Conservation (phyloP, 441 rosid species). For the Pelargonium myrrhifolium region DNA sequence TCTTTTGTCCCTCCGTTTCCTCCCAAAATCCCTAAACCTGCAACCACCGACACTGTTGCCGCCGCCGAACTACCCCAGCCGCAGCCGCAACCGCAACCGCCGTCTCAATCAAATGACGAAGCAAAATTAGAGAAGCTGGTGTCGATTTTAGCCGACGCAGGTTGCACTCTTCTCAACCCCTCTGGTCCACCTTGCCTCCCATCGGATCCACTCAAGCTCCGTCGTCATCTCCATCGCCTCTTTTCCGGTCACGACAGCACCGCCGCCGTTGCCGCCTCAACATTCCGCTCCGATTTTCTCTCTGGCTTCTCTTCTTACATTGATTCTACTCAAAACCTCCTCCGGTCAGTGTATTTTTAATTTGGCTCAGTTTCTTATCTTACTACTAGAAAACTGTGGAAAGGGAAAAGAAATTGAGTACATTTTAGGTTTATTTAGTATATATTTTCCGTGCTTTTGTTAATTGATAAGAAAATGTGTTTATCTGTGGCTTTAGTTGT, state of each 20-base stretch:
- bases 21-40: constrained; percentile 34
- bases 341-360: constrained; percentile 31
- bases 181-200: constrained; percentile 66
- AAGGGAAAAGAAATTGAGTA: background rate
- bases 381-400: no score
- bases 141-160: constrained; percentile 62
- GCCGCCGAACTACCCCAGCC: constrained; percentile 5
- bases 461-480: background rate
- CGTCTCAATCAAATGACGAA: background rate
- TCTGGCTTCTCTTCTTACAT: constrained; percentile 48
- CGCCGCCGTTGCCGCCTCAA: constrained; percentile 19
- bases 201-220: constrained; percentile 53
- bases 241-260: constrained; percentile 26
- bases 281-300: constrained; percentile 45
- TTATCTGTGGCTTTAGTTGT: background rate
- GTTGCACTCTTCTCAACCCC: constrained; percentile 58
- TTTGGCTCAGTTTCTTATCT: background rate
- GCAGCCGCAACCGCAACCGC: background rate
- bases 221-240: constrained; percentile 48
- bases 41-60: constrained; percentile 5
- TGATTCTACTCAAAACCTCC: constrained; percentile 47
- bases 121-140: constrained; percentile 20
- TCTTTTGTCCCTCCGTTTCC: constrained; percentile 16
- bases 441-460: constrained; percentile 2
- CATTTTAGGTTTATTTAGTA: background rate